Evolutionary conservation across 495 filamentous ascomycete genomes (phyloP).

Genomic region (Penicillium alfredii): DNA sequence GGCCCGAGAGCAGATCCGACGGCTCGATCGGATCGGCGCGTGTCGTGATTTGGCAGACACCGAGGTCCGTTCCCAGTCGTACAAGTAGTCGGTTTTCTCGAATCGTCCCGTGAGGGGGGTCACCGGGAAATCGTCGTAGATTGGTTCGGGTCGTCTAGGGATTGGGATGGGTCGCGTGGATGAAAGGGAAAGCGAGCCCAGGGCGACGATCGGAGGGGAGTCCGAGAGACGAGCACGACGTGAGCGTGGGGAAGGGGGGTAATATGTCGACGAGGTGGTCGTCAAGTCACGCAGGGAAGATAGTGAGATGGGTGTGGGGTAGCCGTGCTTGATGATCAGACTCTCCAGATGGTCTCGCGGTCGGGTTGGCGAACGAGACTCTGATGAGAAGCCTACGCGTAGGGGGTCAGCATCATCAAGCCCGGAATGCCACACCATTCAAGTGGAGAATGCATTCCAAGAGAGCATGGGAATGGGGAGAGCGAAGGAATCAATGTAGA

Average conservation of each 20-base stretch:
- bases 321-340: constrained; percentile 43
- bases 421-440: constrained; percentile 34
- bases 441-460: constrained; percentile 14
- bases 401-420: constrained; percentile 49
- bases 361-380: constrained; percentile 55
- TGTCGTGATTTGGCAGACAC: constrained; percentile 19
- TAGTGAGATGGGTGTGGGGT: constrained; percentile 55
- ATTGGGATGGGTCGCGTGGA: constrained; percentile 39
- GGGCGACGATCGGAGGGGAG: constrained; percentile 16
- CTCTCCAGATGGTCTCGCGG: constrained; percentile 73
- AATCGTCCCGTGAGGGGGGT: constrained; percentile 43
- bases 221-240: constrained; percentile 14
- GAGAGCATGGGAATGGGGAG: background rate
- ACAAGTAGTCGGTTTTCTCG: constrained; percentile 33
- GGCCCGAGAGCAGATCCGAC: constrained; percentile 13
- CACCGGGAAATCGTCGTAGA: constrained; percentile 36
- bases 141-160: constrained; percentile 21
- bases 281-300: constrained; percentile 68
- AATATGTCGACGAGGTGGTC: constrained; percentile 60
- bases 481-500: too few species aligned
- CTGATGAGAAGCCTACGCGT: constrained; percentile 56
- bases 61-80: constrained; percentile 30
- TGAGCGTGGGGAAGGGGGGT: constrained; percentile 37
- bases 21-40: constrained; percentile 7
- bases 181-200: constrained; percentile 27